Evolutionary conservation across 495 filamentous ascomycete genomes (phyloP).

Genomic region (Corynascus novoguineensis): DNA sequence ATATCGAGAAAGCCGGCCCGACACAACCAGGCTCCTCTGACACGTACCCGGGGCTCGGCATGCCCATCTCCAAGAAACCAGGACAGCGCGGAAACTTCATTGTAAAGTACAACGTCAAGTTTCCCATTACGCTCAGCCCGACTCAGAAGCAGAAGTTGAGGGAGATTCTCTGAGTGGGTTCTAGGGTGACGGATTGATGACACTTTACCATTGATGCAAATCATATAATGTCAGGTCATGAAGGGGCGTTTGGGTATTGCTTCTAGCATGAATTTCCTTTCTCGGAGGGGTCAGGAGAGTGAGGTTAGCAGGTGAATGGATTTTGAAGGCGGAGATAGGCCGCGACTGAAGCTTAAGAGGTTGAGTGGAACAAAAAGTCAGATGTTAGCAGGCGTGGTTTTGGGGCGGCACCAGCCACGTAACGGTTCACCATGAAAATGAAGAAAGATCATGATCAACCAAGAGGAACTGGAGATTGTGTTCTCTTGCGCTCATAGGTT

Average conservation of each 20-base stretch:
- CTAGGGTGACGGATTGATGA: neutral
- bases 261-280: neutral
- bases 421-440: too few species aligned
- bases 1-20: constrained; percentile 69
- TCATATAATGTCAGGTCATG: neutral
- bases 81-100: constrained; percentile 79
- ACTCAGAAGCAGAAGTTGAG: constrained; percentile 72
- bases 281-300: too few species aligned
- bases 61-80: constrained; percentile 88
- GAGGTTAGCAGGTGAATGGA: too few species aligned
- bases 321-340: too few species aligned
- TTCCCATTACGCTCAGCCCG: constrained; percentile 68
- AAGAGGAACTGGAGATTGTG: too few species aligned
- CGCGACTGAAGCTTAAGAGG: too few species aligned
- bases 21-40: constrained; percentile 78
- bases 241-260: neutral
- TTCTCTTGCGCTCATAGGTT: too few species aligned
- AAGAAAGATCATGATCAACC: too few species aligned
- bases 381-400: too few species aligned
- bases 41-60: constrained; percentile 75
- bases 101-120: constrained; percentile 85
- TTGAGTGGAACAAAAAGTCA: too few species aligned
- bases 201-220: neutral
- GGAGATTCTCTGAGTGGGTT: constrained; percentile 57
- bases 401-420: too few species aligned